Percentiles rank a stretch among this genome's conserved stretches.
These are phyloP conservation scores for Adansonia digitata DNA, from an alignment of 345 rosid genomes.

Conservation along the genomic window DNA sequence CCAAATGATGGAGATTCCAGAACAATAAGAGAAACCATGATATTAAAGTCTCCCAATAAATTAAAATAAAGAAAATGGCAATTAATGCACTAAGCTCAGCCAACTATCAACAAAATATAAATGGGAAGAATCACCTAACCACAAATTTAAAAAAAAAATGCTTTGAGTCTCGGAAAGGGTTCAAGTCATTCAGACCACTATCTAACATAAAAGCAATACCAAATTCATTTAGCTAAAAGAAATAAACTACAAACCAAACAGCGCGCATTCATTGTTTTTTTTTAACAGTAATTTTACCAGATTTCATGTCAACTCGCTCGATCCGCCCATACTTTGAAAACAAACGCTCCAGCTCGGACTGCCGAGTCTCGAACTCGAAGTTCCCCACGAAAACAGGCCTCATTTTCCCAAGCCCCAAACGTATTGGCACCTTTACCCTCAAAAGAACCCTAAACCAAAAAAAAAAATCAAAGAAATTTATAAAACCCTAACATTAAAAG, in stretches of 20 bases:
- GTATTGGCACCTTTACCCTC: background rate
- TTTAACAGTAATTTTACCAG: constrained; percentile 43
- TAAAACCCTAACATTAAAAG: background rate
- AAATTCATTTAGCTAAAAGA: background rate
- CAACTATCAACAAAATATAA: background rate
- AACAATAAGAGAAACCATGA: background rate
- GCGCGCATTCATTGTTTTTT: background rate
- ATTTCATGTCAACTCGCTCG: constrained; percentile 86
- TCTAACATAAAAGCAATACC: background rate
- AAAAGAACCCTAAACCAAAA: constrained; percentile 6
- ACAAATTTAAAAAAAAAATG: background rate
- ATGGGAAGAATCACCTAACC: background rate
- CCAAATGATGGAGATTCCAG: background rate
- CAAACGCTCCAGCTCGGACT: constrained; percentile 66
- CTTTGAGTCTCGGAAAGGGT: background rate
- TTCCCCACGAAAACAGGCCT: constrained; percentile 74
- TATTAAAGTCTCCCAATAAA: background rate
- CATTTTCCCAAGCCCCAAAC: constrained; percentile 26
- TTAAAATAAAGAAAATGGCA: background rate
- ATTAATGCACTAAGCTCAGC: background rate
- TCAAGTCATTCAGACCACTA: background rate
- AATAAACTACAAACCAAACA: background rate
- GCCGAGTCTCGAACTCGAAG: constrained; percentile 79
- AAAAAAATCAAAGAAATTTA: background rate
- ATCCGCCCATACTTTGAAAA: constrained; percentile 74